These are phyloP conservation scores for Paracorniculantispora psalliotae DNA, from an alignment of 2,329 filamentous ascomycete genomes.

Conservation along the genomic window DNA sequence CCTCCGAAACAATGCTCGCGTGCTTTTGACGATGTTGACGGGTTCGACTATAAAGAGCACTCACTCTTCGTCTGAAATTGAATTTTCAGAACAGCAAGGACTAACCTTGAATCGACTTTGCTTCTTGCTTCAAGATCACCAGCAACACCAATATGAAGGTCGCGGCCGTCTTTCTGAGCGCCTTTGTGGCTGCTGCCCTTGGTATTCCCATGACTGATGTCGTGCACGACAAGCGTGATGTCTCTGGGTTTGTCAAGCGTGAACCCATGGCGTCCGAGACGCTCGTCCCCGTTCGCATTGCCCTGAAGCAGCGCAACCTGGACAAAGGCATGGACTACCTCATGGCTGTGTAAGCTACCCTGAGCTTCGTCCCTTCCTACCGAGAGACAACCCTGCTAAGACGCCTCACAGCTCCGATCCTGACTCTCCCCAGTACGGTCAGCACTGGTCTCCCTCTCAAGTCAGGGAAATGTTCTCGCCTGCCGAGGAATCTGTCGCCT, in stretches of 20 bases:
- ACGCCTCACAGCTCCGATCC: conserved; percentile 3
- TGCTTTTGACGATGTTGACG: background rate
- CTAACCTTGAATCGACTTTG: background rate
- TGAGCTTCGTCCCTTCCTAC: background rate
- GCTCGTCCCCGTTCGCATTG: conserved; percentile 3
- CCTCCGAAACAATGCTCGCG: background rate
- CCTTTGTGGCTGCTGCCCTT: background rate
- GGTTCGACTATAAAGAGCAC: background rate
- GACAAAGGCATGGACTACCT: conserved; percentile 3
- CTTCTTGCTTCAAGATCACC: background rate
- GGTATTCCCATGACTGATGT: background rate
- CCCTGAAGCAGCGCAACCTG: conserved; percentile 1
- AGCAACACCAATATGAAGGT: background rate
- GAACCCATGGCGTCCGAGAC: background rate
- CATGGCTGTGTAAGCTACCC: background rate
- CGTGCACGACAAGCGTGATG: background rate
- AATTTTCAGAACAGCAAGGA: background rate
- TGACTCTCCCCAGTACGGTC: background rate
- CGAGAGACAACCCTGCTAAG: background rate
- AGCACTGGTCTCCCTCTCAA: background rate
- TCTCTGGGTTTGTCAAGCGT: background rate
- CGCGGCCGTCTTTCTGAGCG: background rate
- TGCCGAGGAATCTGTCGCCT: conserved; percentile 38
- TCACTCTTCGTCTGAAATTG: background rate
- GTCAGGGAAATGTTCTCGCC: background rate